Evolutionary conservation across 306 rosid genomes (phyloP), one percentile per base, ranked within the genome.

Genomic region (Gleditsia sinensis): DNA sequence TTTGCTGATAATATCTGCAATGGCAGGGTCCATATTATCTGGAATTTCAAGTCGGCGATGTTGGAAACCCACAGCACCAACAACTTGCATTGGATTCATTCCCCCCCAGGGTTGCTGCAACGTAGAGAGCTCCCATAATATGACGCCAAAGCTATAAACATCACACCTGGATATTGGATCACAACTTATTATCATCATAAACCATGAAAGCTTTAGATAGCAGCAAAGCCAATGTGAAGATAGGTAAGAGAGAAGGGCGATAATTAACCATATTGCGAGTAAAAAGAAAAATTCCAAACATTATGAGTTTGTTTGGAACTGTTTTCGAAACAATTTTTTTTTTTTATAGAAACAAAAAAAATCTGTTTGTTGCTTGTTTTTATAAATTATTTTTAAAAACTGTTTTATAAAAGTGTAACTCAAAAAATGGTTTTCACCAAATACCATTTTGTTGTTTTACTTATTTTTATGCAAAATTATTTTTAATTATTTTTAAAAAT

Each of bases 21-120:
- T 39, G 70, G 81, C 71, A 32, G 98, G 92, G 82, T 95, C 96
- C 48, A 92, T 53, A 61, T 82, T 72, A 34, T 92, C 92, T 16
- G 99, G 99, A 83, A 95, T 92, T 75, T 95, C 99, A 62, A 95
- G 98, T 46, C 99, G 98, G 30, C 97, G 99, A 84, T 95, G 98
- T 84, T 95, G 99, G 82, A 95, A 95, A 76, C 99, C 99, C 25
- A 95, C 99, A 3, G 99, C 99, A 53, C 99, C 99, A 62, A 95
- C 99, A 69, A 95, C 99, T 86, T 95, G 99, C 99, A 95, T 95
- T 3, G 99, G 96, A 78, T 95, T 95, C 99, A 95, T 88, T 77
- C 99, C 99, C 23, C 96, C 96, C 99, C 99, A 95, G 3, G 99
- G 99, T 80, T 95, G 99, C 80, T 77, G 89, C 94, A 95, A 25